A percentile compares a stretch with the other conserved stretches of the same genome.
phyloP scores from a whole-genome alignment of 495 filamentous ascomycete genomes.

The Massariosphaeria phaeospora region DNA sequence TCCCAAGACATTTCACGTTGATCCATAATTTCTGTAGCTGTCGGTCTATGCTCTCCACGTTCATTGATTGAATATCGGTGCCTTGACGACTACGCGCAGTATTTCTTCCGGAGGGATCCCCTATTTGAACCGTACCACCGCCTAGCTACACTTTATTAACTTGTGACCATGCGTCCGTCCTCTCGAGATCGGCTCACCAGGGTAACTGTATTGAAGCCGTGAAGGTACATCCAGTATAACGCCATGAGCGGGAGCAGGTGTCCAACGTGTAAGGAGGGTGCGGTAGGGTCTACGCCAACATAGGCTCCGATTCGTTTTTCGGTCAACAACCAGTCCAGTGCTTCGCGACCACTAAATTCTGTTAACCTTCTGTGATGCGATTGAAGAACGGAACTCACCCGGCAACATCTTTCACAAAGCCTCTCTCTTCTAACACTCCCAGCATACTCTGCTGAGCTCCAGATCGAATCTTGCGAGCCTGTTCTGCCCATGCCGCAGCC shows the following conservation, averaged over 20 bases:
- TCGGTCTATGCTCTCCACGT: conserved; percentile 69
- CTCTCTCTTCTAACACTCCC: conserved; percentile 70
- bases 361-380: conserved; percentile 38
- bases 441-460: conserved; percentile 62
- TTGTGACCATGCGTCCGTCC: background rate
- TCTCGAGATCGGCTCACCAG: conserved; percentile 52
- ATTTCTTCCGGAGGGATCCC: conserved; percentile 78
- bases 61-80: conserved; percentile 55
- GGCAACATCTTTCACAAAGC: conserved; percentile 71
- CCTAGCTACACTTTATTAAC: conserved; percentile 8
- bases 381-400: conserved; percentile 54
- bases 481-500: conserved; percentile 19
- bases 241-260: conserved; percentile 94
- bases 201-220: conserved; percentile 69
- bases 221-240: conserved; percentile 84
- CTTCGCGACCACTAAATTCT: conserved; percentile 42
- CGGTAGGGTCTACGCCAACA: conserved; percentile 88
- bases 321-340: conserved; percentile 66
- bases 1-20: conserved; percentile 60
- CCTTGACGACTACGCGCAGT: conserved; percentile 58
- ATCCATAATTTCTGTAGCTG: conserved; percentile 75
- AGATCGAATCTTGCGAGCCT: conserved; percentile 46
- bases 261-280: conserved; percentile 82
- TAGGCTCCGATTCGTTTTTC: conserved; percentile 71
- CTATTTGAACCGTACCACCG: conserved; percentile 68